Conservation (phyloP, 257 asterid species). For the Coffea eugenioides region DNA sequence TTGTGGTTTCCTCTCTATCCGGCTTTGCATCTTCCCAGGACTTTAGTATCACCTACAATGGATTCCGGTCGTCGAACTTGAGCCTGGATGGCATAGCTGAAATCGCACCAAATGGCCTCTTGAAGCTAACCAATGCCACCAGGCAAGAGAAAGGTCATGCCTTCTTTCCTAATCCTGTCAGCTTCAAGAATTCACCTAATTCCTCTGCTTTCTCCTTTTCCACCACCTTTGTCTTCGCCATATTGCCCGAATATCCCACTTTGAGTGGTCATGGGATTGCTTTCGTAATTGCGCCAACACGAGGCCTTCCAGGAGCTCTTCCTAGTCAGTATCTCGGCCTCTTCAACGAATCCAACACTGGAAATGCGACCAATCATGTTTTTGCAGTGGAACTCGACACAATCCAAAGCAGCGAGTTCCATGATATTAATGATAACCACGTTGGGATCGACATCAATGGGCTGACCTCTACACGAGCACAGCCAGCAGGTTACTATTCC, state of each 20-base stretch:
- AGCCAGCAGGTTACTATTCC: conserved; percentile 42
- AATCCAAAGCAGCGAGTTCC: conserved; percentile 33
- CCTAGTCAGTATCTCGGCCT: conserved; percentile 53
- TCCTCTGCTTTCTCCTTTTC: conserved; percentile 44
- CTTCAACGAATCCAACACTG: conserved; percentile 48
- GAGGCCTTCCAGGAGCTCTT: conserved; percentile 32
- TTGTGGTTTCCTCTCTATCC: conserved; percentile 11
- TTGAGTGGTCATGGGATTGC: conserved; percentile 58
- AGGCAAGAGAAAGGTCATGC: conserved; percentile 47
- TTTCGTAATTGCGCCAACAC: conserved; percentile 55
- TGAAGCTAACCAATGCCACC: conserved; percentile 45
- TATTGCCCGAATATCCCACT: conserved; percentile 36
- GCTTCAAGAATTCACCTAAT: conserved; percentile 44
- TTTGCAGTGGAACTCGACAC: conserved; percentile 67
- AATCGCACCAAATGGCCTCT: conserved; percentile 39
- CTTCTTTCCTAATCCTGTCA: conserved; percentile 42
- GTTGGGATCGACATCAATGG: conserved; percentile 56
- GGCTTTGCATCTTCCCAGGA: conserved; percentile 12
- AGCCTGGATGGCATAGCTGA: conserved; percentile 57
- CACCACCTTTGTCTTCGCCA: conserved; percentile 55
- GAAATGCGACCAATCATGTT: conserved; percentile 45
- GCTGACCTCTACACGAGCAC: conserved; percentile 23
- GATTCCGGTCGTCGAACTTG: conserved; percentile 41
- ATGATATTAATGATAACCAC: conserved; percentile 51
- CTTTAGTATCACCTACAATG: conserved; percentile 43